These are phyloP conservation scores for Cochlearia excelsa DNA, from an alignment of 345 rosid genomes.

Conservation along the genomic window DNA sequence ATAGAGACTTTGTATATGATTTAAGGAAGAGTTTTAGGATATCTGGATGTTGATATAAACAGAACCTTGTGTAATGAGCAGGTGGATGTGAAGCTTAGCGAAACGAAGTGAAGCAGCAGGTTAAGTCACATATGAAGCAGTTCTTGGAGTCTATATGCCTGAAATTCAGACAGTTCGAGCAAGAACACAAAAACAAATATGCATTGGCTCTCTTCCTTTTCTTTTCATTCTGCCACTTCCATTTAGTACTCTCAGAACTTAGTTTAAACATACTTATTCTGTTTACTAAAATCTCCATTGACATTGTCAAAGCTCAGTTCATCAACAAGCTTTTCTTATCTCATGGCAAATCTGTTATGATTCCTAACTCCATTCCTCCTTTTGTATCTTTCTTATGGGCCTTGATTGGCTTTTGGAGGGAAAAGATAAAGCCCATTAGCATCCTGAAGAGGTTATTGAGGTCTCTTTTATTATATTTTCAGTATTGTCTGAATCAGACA, in stretches of 20 bases:
- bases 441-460: neutral
- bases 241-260: neutral
- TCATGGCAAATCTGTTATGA: too few relatives aligned
- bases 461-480: neutral
- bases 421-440: neutral
- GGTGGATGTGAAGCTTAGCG: conserved; percentile 59
- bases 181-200: conserved; percentile 75
- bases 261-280: conserved; percentile 10
- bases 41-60: neutral
- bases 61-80: conserved; percentile 29
- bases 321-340: too few relatives aligned
- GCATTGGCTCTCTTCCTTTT: neutral
- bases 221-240: neutral
- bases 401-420: too few relatives aligned
- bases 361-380: too few relatives aligned
- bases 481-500: conserved; percentile 4
- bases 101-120: conserved; percentile 51
- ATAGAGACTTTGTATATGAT: conserved; percentile 8
- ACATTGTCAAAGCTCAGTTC: too few relatives aligned
- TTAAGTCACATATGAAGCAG: conserved; percentile 54
- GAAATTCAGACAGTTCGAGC: conserved; percentile 69
- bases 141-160: conserved; percentile 66
- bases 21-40: neutral
- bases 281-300: neutral
- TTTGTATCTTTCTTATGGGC: too few relatives aligned